phyloP scores from a whole-genome alignment of 345 rosid species.

The Salix arbutifolia region DNA sequence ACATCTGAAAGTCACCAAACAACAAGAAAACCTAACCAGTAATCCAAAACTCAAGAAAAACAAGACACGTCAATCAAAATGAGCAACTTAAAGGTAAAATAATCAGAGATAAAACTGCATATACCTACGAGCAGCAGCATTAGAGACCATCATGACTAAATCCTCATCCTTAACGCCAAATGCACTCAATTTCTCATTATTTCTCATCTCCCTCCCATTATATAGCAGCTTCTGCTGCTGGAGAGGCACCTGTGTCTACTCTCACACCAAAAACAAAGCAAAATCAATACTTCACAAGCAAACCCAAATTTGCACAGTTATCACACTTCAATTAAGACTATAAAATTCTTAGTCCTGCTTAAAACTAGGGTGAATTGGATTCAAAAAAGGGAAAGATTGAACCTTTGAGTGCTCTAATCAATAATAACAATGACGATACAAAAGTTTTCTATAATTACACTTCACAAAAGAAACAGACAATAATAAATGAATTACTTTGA shows the following conservation, averaged over 20 bases:
- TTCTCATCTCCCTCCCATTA: slow-evolving; percentile 78
- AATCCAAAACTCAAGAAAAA: neutral
- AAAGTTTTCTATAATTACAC: neutral
- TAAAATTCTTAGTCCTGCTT: neutral
- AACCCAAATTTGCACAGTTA: neutral
- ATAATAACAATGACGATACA: neutral
- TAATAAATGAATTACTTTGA: neutral
- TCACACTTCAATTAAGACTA: neutral
- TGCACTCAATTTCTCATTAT: slow-evolving; percentile 70
- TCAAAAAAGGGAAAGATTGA: neutral
- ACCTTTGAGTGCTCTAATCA: neutral
- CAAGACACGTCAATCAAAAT: neutral
- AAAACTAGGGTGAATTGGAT: neutral
- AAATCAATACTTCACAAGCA: neutral
- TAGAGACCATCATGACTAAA: slow-evolving; percentile 85
- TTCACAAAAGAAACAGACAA: neutral
- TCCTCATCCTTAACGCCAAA: slow-evolving; percentile 90
- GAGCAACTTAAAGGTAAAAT: neutral
- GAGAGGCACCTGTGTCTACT: slow-evolving; percentile 75
- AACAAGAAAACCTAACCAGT: neutral
- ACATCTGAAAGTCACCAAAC: neutral
- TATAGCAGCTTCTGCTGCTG: slow-evolving; percentile 84
- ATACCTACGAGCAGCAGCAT: slow-evolving; percentile 45
- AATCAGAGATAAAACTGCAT: neutral
- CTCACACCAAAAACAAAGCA: slow-evolving; percentile 6